phyloP scores from a whole-genome alignment of 2,329 filamentous ascomycete species.

The Domatiomyces globalis region DNA sequence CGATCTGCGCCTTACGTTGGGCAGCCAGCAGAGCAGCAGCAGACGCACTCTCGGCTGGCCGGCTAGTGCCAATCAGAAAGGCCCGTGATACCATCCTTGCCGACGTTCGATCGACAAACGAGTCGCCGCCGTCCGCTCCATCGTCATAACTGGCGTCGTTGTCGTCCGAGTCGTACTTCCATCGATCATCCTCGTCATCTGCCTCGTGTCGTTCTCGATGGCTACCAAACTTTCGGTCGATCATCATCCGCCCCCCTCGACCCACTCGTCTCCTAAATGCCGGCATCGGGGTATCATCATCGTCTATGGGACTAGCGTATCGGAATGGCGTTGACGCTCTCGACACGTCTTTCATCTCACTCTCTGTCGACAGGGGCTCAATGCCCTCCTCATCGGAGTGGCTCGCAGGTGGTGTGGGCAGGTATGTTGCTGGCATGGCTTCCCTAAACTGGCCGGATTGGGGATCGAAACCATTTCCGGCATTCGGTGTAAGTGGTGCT shows the following conservation, averaged over 20 bases:
- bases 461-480: slow-evolving; percentile 40
- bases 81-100: slow-evolving; percentile 41
- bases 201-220: slow-evolving; percentile 34
- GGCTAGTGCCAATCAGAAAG: slow-evolving; percentile 26
- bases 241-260: slow-evolving; percentile 69
- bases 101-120: slow-evolving; percentile 6
- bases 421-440: slow-evolving; percentile 49
- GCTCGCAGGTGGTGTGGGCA: slow-evolving; percentile 35
- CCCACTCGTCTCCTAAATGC: slow-evolving; percentile 74
- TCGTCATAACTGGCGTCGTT: slow-evolving; percentile 40
- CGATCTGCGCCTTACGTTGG: slow-evolving; percentile 4
- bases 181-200: slow-evolving; percentile 48
- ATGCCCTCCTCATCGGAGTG: slow-evolving; percentile 30
- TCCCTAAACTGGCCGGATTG: slow-evolving; percentile 47
- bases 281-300: slow-evolving; percentile 34
- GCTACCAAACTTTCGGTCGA: slow-evolving; percentile 62
- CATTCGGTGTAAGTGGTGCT: slow-evolving; percentile 66
- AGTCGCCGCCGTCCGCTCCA: slow-evolving; percentile 3
- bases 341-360: slow-evolving; percentile 19
- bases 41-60: slow-evolving; percentile 9
- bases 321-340: slow-evolving; percentile 22
- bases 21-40: slow-evolving; percentile 1
- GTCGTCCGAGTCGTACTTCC: slow-evolving; percentile 78
- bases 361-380: slow-evolving; percentile 3
- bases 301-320: slow-evolving; percentile 31